Base-by-base conservation (phyloP, 148 eudicot genomes). In the Amaranthus palmeri region DNA sequence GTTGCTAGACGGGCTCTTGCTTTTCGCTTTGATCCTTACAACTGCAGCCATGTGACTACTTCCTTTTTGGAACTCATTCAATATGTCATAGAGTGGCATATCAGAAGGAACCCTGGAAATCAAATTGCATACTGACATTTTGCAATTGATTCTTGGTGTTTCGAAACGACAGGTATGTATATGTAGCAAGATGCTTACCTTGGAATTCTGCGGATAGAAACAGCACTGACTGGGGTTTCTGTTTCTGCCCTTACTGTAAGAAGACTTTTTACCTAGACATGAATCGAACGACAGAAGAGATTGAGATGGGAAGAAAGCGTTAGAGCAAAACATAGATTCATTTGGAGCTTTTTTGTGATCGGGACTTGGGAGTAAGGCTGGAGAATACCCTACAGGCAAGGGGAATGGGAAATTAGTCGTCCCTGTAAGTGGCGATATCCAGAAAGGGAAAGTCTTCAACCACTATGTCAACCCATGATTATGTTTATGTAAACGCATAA, bases 41-140 rank as follows among this genome's bases (percentile, higher is more conserved):
- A 92, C 97, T 72, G 97, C 97, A 17, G 97, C 93, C 96, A 92
- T 92, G 76, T 92, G 98, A 81, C 98, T 92, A 72, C 88, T 81
- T 46, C 98, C 98, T 78, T 92, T 92, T 54, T 90, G 98, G 75
- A 92, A 92, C 83, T 90, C 93, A 52, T 92, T 92, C 66, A 92
- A 82, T 58, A 92, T 92, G 81, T 92, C 98, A 81, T 92, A 92
- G 66, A 92, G 72, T 4, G 96, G 98, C 82, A 79, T 70, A 76
- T 82, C 80, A 59, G 78, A 75, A 42, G 85, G 82, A 57, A 82
- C 82, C 81, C 82, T 82, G n/a, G 10, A 68, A 54, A 14, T 12
- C 36, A 10, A 40, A 46, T 18, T 61, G 25, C 13, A 25, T 7
- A 68, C 4, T 4, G 11, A 6, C 1, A 1, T 53, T n/a, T n/a